Base-by-base conservation (phyloP, 2,329 filamentous ascomycete species). In the Hymenoscyphus salicellus region DNA sequence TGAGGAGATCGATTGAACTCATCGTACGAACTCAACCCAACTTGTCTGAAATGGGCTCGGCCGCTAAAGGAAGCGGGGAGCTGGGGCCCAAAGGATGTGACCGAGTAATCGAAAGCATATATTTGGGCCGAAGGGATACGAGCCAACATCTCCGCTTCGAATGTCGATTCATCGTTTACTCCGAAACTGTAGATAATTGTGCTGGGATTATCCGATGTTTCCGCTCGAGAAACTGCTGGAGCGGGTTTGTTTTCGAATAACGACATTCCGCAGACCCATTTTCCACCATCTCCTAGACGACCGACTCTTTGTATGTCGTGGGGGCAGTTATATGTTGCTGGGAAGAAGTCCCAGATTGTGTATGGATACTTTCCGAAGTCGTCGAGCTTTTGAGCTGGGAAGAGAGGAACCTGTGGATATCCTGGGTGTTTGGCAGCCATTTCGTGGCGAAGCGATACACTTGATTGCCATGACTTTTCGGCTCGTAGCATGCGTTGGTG, bases 191-290 rank as follows among this genome's bases (percentile, higher is more conserved):
- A 80, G 64, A 79, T 74, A 62, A 77, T 68, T 1, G 69, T 70
- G 23, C 56, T 49, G 1, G 60, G 63, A 16, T 60, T 60, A 16
- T 16, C 28, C 2, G 56, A 43, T 11, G 52, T 28, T 3, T 61
- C 32, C 11, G 74, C 14, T 70, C 66, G 36, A 59, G 65, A 43
- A 30, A 64, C 55, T 63, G 68, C 60, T 1, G 63, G 55, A 0
- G 56, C 33, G 1, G 61, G 63, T 56, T 70, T 66, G 14, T 68
- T 68, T 65, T 77, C 75, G 63, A 76, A 78, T n/a, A 72, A 68
- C 6, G 72, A 75, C 75, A 79, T 77, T 43, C 78, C 78, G 68
- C 78, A 80, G 16, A 79, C 74, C 75, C 77, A 78, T 66, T 80
- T 80, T 26, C 78, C 78, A n/a, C 78, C 78, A 46, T 79, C 77